Evolutionary conservation across 371 early-diverging fungal species (phyloP).

Genomic region (Smittium culicis): DNA sequence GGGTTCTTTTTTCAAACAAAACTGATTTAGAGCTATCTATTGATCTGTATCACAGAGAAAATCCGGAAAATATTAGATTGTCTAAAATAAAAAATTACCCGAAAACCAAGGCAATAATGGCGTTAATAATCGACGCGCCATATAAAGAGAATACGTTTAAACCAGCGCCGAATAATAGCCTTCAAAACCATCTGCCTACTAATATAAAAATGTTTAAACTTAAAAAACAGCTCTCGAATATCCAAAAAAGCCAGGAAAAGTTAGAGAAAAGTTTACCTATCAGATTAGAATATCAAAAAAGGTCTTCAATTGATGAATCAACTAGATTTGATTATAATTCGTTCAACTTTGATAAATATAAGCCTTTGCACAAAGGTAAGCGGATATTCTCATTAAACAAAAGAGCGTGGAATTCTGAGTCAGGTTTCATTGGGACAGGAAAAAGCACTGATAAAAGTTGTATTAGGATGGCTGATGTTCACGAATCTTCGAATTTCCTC

Average conservation of each 20-base stretch:
- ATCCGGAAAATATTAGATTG: background rate
- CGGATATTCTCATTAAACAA: too few relatives aligned
- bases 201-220: background rate
- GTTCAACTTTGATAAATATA: background rate
- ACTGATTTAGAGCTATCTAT: constrained; percentile 29
- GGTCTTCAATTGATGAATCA: background rate
- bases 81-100: background rate
- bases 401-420: background rate
- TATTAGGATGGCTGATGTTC: background rate
- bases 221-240: background rate
- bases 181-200: background rate
- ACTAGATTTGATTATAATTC: background rate
- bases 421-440: background rate
- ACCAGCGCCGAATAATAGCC: background rate
- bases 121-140: background rate
- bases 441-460: background rate
- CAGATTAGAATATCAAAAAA: background rate
- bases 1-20: constrained; percentile 28
- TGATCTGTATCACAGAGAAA: constrained; percentile 9
- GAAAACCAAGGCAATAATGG: background rate
- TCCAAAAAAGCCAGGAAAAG: background rate
- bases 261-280: background rate
- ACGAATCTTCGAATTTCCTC: background rate
- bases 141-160: background rate
- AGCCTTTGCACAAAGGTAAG: too few relatives aligned